Evolutionary conservation across 1,139 yeast genomes (phyloP).

Genomic region (Hyphopichia pseudoburtonii): DNA sequence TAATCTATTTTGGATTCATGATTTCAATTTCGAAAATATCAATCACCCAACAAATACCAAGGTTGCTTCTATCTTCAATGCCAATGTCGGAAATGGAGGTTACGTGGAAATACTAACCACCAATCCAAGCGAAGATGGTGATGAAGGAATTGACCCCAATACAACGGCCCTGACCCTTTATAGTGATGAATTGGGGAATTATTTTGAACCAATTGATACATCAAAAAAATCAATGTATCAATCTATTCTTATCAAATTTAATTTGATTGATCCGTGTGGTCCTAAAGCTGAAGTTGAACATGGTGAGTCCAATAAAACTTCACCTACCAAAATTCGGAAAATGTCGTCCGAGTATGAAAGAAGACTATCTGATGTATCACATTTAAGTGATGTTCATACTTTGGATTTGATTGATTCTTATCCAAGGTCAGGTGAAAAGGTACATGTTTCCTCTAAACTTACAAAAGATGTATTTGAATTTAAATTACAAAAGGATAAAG

Average conservation of each 20-base stretch:
- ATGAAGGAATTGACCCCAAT: background rate
- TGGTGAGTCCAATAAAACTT: background rate
- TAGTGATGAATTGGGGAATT: background rate
- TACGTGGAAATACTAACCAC: constrained; percentile 11
- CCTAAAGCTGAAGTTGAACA: background rate
- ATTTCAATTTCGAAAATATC: constrained; percentile 1
- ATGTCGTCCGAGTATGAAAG: constrained; percentile 4
- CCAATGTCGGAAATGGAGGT: constrained; percentile 17
- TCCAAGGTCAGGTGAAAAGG: constrained; percentile 5
- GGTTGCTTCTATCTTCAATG: constrained; percentile 8
- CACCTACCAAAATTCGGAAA: constrained; percentile 1
- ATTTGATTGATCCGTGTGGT: background rate
- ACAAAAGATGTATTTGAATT: constrained; percentile 11
- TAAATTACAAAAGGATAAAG: constrained; percentile 6
- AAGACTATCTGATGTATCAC: constrained; percentile 1
- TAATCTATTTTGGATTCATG: constrained; percentile 5
- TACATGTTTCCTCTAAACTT: constrained; percentile 15
- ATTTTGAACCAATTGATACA: too few relatives aligned
- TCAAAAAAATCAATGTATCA: constrained; percentile 3
- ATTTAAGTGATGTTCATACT: background rate
- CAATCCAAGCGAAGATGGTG: constrained; percentile 1
- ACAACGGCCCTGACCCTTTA: background rate
- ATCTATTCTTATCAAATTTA: constrained; percentile 2
- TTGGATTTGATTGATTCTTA: background rate
- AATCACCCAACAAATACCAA: background rate